A percentile compares a stretch with the other conserved stretches of the same genome.
These are phyloP conservation scores for Tuber magnatum DNA, from an alignment of 495 filamentous ascomycete genomes.

Conservation along the genomic window DNA sequence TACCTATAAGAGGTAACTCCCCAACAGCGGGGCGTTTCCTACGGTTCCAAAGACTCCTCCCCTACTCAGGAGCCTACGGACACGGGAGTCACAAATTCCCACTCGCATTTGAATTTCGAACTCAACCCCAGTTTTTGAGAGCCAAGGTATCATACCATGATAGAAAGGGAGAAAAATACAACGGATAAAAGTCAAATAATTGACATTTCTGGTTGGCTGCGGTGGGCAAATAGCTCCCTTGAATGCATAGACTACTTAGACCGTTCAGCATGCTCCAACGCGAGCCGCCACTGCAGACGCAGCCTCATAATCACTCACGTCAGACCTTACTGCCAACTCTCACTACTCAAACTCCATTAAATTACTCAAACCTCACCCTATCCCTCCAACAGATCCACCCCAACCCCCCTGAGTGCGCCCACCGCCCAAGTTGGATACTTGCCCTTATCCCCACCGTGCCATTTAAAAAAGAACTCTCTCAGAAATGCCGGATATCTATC, in stretches of 20 bases:
- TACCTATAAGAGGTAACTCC: not conserved
- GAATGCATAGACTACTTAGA: not conserved
- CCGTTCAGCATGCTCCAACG: not conserved
- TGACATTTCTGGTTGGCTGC: not conserved
- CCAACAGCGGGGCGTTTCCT: not conserved
- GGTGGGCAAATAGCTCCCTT: not conserved
- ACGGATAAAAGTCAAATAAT: not conserved
- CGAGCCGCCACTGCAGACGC: not conserved
- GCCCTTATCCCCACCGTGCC: conserved; percentile 60
- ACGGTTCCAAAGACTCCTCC: not conserved
- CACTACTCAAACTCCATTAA: not conserved
- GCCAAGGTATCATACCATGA: too few relatives aligned
- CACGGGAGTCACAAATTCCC: not conserved
- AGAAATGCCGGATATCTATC: conserved; percentile 76
- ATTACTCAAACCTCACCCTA: conserved; percentile 12
- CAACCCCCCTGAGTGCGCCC: conserved; percentile 72
- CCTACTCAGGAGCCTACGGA: not conserved
- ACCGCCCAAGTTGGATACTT: conserved; percentile 79
- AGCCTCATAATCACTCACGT: not conserved
- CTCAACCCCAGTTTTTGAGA: not conserved
- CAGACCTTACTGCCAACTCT: not conserved
- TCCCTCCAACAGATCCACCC: conserved; percentile 63
- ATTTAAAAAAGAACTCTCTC: conserved; percentile 62
- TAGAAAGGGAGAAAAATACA: not conserved
- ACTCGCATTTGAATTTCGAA: not conserved